Base-by-base conservation (phyloP, 2,329 filamentous ascomycete species). In the Alternaria rosae region DNA sequence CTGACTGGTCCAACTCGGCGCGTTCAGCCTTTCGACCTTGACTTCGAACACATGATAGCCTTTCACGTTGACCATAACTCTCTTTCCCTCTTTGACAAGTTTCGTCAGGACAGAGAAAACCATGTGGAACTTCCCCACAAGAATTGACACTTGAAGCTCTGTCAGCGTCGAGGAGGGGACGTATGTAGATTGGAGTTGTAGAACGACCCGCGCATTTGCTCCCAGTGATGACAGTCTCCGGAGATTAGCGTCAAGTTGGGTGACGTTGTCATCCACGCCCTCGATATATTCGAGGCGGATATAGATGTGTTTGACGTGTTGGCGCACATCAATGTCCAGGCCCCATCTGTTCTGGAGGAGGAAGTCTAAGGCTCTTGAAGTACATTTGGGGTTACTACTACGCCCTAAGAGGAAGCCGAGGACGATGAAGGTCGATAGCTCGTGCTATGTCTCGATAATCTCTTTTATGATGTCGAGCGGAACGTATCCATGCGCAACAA, bases 91-190 rank as follows among this genome's bases (percentile, higher is more conserved):
- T 3, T 10, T 17, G 8, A 38, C 8, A 3, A 38, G 15, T 10
- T 38, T 8, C 32, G n/a, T 15, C 32, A 38, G 32, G 32, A 38
- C 32, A 38, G 32, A 15, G 3, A 38, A 38, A 0, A 38, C 4
- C 4, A 5, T 0, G 0, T 1, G 8, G 10, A 38, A 15, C 15
- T 10, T 6, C 15, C 0, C 10, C 15, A 38, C 32, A 38, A 38
- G 4, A 1, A 1, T 9, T 38, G 6, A 3, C 0, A 38, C 0
- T 17, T 10, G 32, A 4, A n/a, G 32, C 15, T 1, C 2, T 38
- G 1, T 3, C 32, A 38, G 4, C 32, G 32, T 38, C 8, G 2
- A 0, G 0, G 0, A 32, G 12, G 0, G 5, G 12, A 6, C 13
- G 13, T 38, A 2, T 10, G 1, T 3, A 38, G 15, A 38, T 38